Evolutionary conservation across 208 protist species (phyloP).

Genomic region (Acanthamoeba castellanii): DNA sequence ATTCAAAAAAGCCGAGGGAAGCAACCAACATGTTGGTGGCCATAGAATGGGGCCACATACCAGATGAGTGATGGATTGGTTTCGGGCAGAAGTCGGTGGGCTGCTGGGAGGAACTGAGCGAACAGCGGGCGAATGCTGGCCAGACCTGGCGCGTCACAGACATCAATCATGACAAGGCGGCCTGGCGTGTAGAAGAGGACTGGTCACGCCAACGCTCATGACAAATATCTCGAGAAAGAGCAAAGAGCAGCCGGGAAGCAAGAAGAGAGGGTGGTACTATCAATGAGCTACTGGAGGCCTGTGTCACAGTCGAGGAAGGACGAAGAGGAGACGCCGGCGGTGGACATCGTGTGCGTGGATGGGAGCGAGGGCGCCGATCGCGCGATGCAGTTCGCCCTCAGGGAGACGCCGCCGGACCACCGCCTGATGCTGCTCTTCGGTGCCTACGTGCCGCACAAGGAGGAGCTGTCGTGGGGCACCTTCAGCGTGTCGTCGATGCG

Average conservation of each 20-base stretch:
- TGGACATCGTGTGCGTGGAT: constrained; percentile 51
- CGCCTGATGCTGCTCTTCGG: background rate
- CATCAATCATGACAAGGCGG: no score
- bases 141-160: no score
- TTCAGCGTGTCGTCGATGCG: background rate
- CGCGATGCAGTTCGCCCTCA: background rate
- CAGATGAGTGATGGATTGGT: background rate
- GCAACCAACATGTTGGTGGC: no score
- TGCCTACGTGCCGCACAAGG: constrained; percentile 24
- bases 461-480: constrained; percentile 17
- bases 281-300: background rate
- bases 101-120: no score
- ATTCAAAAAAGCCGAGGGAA: no score
- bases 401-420: constrained; percentile 14
- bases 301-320: background rate
- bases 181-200: no score
- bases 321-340: background rate
- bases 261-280: background rate
- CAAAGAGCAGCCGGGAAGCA: background rate
- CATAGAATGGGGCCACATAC: no score
- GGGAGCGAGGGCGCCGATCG: constrained; percentile 62
- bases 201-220: no score
- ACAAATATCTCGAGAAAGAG: no score
- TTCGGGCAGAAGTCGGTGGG: no score
- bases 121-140: no score